These are phyloP conservation scores for Paraconiothyrium brasiliense DNA, from an alignment of 2,329 filamentous ascomycete species.

Conservation along the genomic window DNA sequence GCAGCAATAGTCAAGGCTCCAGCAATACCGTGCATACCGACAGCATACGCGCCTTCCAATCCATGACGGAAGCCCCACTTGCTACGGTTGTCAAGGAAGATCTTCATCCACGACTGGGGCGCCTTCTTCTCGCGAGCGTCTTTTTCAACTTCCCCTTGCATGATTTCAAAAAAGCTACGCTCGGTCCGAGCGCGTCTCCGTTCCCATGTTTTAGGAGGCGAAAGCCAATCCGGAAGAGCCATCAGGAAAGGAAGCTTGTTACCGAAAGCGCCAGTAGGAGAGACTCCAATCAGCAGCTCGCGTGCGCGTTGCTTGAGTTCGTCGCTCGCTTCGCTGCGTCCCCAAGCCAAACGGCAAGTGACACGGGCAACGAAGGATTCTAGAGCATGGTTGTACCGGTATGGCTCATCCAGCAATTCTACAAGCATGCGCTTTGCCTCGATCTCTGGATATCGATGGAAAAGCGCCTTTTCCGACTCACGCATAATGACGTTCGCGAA, in stretches of 20 bases:
- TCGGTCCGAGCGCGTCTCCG: constrained; percentile 54
- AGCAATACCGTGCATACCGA: constrained; percentile 60
- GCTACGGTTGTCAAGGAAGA: constrained; percentile 52
- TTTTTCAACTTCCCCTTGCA: constrained; percentile 53
- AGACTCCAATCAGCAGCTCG: constrained; percentile 57
- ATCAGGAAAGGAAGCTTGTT: constrained; percentile 59
- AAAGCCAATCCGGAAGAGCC: constrained; percentile 55
- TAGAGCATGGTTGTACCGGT: constrained; percentile 54
- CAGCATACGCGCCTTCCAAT: constrained; percentile 56
- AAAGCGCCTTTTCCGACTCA: constrained; percentile 51
- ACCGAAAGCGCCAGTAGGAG: constrained; percentile 55
- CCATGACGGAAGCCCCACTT: constrained; percentile 55
- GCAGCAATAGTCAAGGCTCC: constrained; percentile 58
- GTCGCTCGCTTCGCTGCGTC: constrained; percentile 54
- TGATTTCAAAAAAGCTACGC: constrained; percentile 54
- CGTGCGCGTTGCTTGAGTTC: constrained; percentile 59
- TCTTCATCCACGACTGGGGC: constrained; percentile 55
- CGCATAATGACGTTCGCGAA: constrained; percentile 59
- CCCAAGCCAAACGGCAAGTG: constrained; percentile 59
- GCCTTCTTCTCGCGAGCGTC: constrained; percentile 48
- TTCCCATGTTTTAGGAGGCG: constrained; percentile 57
- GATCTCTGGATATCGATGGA: constrained; percentile 56
- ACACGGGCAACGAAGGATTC: constrained; percentile 58
- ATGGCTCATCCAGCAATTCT: constrained; percentile 55
- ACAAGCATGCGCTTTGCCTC: constrained; percentile 57